Percentiles rank a stretch among this genome's conserved stretches.
phyloP scores from a whole-genome alignment of 202 grass and related monocot genomes.

The Panicum hallii region DNA sequence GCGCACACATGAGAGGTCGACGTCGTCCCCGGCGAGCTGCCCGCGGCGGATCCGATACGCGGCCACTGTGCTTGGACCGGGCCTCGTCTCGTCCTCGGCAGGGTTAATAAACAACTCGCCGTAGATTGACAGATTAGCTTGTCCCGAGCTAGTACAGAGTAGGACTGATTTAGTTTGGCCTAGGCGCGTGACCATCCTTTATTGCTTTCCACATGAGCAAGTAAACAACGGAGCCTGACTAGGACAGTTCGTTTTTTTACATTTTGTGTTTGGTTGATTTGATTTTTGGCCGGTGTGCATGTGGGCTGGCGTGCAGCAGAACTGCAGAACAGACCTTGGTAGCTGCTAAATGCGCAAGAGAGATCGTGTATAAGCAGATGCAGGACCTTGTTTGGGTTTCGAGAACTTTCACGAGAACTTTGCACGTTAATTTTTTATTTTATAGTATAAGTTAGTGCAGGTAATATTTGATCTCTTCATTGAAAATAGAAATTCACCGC shows the following conservation, averaged over 20 bases:
- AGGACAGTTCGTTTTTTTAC: no score
- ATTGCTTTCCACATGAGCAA: not conserved
- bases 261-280: no score
- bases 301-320: not conserved
- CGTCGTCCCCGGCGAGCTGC: not conserved
- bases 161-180: not conserved
- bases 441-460: no score
- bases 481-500: no score
- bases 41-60: constrained; percentile 42
- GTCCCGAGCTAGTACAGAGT: constrained; percentile 5
- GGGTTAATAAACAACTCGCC: constrained; percentile 6
- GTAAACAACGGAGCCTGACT: not conserved
- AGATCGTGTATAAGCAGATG: not conserved
- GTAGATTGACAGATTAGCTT: constrained; percentile 16
- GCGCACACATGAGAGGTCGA: constrained; percentile 22
- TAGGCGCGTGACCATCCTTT: not conserved
- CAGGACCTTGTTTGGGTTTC: not conserved
- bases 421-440: not conserved
- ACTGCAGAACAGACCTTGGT: not conserved
- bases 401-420: not conserved
- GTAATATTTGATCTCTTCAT: not conserved
- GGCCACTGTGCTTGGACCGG: constrained; percentile 23
- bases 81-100: constrained; percentile 45
- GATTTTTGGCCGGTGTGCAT: not conserved
- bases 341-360: not conserved